Conservation (phyloP, 2,329 filamentous ascomycete genomes). For the Talaromyces albobiverticillius region DNA sequence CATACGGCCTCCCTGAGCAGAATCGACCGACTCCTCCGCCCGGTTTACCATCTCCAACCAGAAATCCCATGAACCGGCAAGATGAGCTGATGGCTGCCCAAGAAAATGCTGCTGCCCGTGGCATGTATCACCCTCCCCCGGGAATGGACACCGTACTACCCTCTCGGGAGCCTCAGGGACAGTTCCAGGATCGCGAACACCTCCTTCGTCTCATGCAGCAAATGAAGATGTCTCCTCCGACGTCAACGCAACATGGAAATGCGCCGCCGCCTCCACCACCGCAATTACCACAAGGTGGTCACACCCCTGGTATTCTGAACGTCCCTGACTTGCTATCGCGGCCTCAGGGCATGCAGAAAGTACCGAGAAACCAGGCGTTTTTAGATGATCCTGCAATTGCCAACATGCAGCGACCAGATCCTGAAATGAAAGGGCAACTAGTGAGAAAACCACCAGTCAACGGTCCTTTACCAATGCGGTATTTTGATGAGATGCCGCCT, state of each 20-base stretch:
- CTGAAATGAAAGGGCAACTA: constrained; percentile 29
- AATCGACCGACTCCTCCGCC: constrained; percentile 19
- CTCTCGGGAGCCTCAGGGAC: constrained; percentile 38
- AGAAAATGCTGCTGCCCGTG: constrained; percentile 19
- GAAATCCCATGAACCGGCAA: constrained; percentile 19
- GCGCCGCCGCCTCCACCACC: constrained; percentile 25
- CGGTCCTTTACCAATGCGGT: constrained; percentile 34
- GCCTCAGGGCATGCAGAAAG: constrained; percentile 31
- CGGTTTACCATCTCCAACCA: constrained; percentile 30
- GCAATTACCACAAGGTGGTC: constrained; percentile 7
- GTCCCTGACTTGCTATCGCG: constrained; percentile 35
- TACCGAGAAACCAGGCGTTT: constrained; percentile 36
- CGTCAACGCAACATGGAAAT: constrained; percentile 22
- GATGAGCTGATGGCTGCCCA: constrained; percentile 31
- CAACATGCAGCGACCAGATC: constrained; percentile 39
- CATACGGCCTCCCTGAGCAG: constrained; percentile 30
- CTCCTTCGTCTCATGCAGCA: constrained; percentile 79
- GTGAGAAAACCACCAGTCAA: constrained; percentile 35
- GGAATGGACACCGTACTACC: constrained; percentile 25
- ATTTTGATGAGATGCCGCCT: constrained; percentile 38
- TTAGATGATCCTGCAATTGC: constrained; percentile 45
- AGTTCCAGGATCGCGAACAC: constrained; percentile 73
- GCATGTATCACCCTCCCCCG: constrained; percentile 10
- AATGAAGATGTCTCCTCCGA: constrained; percentile 34
- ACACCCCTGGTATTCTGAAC: constrained; percentile 32